Evolutionary conservation across 2,329 filamentous ascomycete species (phyloP), one percentile per base, ranked within the genome.

Genomic region (Phaeosphaeria sp.): DNA sequence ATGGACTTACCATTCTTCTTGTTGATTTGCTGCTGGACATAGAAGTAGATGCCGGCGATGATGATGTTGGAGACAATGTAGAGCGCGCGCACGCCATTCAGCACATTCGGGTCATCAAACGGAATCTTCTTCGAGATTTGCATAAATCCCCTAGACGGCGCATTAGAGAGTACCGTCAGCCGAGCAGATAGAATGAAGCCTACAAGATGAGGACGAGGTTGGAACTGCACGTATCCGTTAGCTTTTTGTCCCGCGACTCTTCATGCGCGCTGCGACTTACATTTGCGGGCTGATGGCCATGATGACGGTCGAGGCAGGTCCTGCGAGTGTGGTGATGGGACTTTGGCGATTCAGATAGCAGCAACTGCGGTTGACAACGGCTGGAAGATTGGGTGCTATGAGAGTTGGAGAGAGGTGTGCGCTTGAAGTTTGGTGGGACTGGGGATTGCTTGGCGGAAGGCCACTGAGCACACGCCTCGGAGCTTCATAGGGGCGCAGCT

Each of bases 61-160:
- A 98, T 85, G 65, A 97, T 63, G 80, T 99, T 91, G 67, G 88
- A 89, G 65, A 88, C 72, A 57, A 91, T 67, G 78, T 91, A 91
- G 63, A 88, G 78, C 40, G 79, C 84, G 72, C 89, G 88, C 58
- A 90, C 86, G 58, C 83, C 79, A 68, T 86, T 85, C 56, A 91
- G 82, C 48, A 90, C 87, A 61, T 85, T 83, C n/a, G 87, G 92
- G 75, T 98, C 90, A 27, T 98, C 94, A 74, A 98, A 97, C 49
- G 93, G 92, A 61, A 99, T 89, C 81, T 90, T 92, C 87, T 98
- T 98, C 71, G 93, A 91, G 61, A 96, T 91, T 86, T 97, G 94
- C 92, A 98, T 97, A 90, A 97, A 96, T 77, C 91, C 79, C 71
- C 71, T 74, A 40, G 7, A 21, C n/a, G 5, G 17, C 18, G 9